These are phyloP conservation scores for Camelina neglecta DNA, from an alignment of 345 rosid species.

Conservation along the genomic window DNA sequence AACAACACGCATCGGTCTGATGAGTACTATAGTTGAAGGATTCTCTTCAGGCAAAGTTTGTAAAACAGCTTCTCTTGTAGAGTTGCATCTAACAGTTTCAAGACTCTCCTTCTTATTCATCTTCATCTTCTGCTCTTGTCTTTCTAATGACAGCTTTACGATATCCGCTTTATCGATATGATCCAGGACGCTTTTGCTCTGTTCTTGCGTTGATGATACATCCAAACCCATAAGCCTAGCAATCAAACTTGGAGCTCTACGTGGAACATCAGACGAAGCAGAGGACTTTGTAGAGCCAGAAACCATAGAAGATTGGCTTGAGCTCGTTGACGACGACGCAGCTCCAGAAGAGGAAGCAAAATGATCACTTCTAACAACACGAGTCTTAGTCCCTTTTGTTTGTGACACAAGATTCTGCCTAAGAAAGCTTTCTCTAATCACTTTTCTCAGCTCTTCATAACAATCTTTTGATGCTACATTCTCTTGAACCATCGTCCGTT, in stretches of 20 bases:
- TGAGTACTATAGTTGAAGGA: conserved; percentile 62
- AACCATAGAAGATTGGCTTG: conserved; percentile 59
- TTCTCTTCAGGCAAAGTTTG: conserved; percentile 42
- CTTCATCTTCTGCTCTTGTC: conserved; percentile 34
- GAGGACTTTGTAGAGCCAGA: conserved; percentile 50
- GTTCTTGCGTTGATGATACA: conserved; percentile 55
- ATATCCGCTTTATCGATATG: conserved; percentile 47
- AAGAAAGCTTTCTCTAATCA: conserved; percentile 61
- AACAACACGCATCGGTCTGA: conserved; percentile 54
- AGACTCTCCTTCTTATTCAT: conserved; percentile 55
- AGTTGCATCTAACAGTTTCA: conserved; percentile 52
- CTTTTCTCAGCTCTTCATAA: conserved; percentile 68
- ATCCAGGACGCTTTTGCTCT: conserved; percentile 35
- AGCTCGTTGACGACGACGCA: conserved; percentile 62
- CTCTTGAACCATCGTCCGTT: conserved; percentile 46
- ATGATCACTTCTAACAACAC: conserved; percentile 37
- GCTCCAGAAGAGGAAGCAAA: conserved; percentile 53
- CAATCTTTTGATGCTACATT: conserved; percentile 55
- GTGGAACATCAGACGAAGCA: conserved; percentile 41
- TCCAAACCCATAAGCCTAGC: conserved; percentile 97
- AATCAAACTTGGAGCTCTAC: conserved; percentile 59
- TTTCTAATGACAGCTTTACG: conserved; percentile 45
- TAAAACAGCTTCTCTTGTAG: conserved; percentile 26
- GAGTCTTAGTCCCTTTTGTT: conserved; percentile 33
- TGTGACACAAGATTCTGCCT: conserved; percentile 62